Evolutionary conservation across 2,329 filamentous ascomycete genomes (phyloP).

Genomic region (Lachnellula cervina): DNA sequence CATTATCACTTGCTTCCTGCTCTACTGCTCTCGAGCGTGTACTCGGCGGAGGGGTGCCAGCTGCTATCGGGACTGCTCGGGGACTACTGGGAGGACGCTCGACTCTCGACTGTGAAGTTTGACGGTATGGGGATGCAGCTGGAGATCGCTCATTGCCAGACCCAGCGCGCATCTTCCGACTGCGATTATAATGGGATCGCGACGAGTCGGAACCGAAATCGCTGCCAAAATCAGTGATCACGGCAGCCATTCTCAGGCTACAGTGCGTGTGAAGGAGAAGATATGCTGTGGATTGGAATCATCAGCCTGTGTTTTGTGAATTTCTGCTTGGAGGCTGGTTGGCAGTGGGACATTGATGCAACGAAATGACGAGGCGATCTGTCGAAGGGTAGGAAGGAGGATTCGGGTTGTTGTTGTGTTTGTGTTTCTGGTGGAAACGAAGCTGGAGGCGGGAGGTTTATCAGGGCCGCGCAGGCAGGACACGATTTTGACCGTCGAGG

Average conservation of each 20-base stretch:
- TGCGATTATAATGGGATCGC: slow-evolving; percentile 46
- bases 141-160: slow-evolving; percentile 42
- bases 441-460: neutral
- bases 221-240: slow-evolving; percentile 62
- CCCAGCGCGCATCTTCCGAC: slow-evolving; percentile 58
- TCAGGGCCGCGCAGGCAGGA: neutral
- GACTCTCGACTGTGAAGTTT: slow-evolving; percentile 23
- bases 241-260: slow-evolving; percentile 51
- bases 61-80: slow-evolving; percentile 7
- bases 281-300: slow-evolving; percentile 17
- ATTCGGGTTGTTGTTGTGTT: neutral
- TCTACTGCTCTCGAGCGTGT: slow-evolving; percentile 13
- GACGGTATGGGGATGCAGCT: slow-evolving; percentile 36
- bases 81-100: slow-evolving; percentile 28
- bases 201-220: slow-evolving; percentile 71
- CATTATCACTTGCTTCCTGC: slow-evolving; percentile 9
- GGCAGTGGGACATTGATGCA: neutral
- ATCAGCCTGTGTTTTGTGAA: slow-evolving; percentile 19
- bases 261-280: slow-evolving; percentile 14
- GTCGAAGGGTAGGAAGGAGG: neutral
- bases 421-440: neutral
- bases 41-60: slow-evolving; percentile 23
- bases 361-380: neutral
- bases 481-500: neutral
- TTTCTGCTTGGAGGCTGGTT: neutral